These are phyloP conservation scores for Moniliella sp. DNA, from an alignment of 1,284 basidiomycete species.

Conservation along the genomic window DNA sequence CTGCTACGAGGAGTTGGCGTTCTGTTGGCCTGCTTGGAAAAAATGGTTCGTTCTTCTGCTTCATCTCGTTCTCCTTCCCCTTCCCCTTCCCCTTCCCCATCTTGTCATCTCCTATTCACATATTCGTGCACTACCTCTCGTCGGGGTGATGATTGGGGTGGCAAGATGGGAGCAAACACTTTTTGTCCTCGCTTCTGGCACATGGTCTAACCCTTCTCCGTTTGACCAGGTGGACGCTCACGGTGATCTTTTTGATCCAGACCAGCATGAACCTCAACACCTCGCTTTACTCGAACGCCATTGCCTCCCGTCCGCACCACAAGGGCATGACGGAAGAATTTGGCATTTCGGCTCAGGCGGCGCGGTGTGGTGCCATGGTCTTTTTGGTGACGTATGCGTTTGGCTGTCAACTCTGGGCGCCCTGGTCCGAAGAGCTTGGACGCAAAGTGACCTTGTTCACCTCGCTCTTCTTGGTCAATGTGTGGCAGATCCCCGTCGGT, in stretches of 20 bases:
- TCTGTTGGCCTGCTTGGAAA: background rate
- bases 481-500: constrained; percentile 23
- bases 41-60: background rate
- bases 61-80: too few species aligned
- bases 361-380: constrained; percentile 35
- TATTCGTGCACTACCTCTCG: too few species aligned
- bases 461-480: constrained; percentile 33
- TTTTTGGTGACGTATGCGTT: constrained; percentile 36
- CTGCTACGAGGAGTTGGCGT: background rate
- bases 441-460: constrained; percentile 3
- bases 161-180: too few species aligned
- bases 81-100: too few species aligned
- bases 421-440: constrained; percentile 33
- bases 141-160: too few species aligned
- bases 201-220: too few species aligned
- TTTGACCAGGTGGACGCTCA: too few species aligned
- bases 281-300: constrained; percentile 31
- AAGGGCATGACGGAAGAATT: constrained; percentile 23
- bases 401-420: constrained; percentile 33
- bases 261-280: constrained; percentile 35
- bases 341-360: constrained; percentile 32
- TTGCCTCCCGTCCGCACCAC: constrained; percentile 2
- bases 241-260: constrained; percentile 35
- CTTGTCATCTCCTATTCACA: too few species aligned
- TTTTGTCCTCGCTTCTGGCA: too few species aligned